Conservation (phyloP, 768 basidiomycete genomes). For the Suillus cothurnatus region DNA sequence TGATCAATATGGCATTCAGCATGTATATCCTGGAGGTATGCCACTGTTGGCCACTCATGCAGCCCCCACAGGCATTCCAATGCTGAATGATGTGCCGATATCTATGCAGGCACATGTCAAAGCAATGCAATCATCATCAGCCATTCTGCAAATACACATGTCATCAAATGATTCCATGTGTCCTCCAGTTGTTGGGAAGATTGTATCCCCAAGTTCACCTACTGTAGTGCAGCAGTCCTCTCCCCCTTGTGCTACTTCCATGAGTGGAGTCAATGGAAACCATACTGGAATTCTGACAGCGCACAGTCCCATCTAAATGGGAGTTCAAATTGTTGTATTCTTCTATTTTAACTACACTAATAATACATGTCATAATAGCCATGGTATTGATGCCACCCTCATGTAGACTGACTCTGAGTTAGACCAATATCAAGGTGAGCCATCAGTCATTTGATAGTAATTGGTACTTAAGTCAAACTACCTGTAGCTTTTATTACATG, state of each 20-base stretch:
- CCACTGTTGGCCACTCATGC: too few species aligned
- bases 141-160: conserved; percentile 59
- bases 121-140: conserved; percentile 56
- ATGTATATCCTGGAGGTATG: too few species aligned
- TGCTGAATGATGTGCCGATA: conserved; percentile 48
- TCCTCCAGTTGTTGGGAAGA: conserved; percentile 40
- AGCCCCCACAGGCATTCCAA: too few species aligned
- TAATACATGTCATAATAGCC: too few species aligned
- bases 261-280: conserved; percentile 29
- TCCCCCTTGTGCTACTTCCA: conserved; percentile 34
- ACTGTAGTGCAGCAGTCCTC: conserved; percentile 29
- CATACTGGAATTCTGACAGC: too few species aligned
- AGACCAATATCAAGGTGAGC: not conserved
- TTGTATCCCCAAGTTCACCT: conserved; percentile 29
- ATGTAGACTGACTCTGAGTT: too few species aligned
- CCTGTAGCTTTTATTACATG: not conserved
- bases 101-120: conserved; percentile 61
- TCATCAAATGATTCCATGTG: conserved; percentile 51
- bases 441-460: too few species aligned
- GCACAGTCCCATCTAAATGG: too few species aligned
- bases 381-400: too few species aligned
- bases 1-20: too few species aligned
- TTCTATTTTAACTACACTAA: too few species aligned
- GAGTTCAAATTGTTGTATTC: not conserved
- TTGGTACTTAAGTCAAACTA: not conserved